These are phyloP conservation scores for Termitomyces sp. DNA, from an alignment of 768 basidiomycete genomes.

Conservation along the genomic window DNA sequence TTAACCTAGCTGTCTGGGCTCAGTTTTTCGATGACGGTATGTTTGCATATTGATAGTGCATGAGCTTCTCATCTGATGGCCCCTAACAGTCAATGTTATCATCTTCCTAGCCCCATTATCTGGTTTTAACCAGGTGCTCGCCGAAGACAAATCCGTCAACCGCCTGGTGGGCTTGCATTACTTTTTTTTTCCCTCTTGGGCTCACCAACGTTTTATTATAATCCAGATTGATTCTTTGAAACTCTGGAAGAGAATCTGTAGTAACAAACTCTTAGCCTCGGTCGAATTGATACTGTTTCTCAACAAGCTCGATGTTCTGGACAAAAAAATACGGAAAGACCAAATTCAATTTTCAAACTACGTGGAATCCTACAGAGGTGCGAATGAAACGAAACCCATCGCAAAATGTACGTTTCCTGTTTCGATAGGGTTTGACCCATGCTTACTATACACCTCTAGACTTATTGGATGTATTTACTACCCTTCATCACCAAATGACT, in stretches of 20 bases:
- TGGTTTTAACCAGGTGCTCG: constrained; percentile 58
- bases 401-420: constrained; percentile 40
- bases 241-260: constrained; percentile 56
- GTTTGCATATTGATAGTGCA: constrained; percentile 3
- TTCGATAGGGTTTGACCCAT: neutral
- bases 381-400: constrained; percentile 46
- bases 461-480: constrained; percentile 43
- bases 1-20: constrained; percentile 51
- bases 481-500: constrained; percentile 44
- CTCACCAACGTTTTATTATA: neutral
- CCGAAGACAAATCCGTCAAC: constrained; percentile 53
- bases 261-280: constrained; percentile 46
- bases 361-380: constrained; percentile 47
- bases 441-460: constrained; percentile 25
- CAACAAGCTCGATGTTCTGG: constrained; percentile 58
- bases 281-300: constrained; percentile 57
- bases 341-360: constrained; percentile 42
- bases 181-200: neutral
- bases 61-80: neutral
- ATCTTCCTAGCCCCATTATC: constrained; percentile 65
- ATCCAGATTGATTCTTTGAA: constrained; percentile 47
- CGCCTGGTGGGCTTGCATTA: constrained; percentile 40
- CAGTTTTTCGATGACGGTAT: constrained; percentile 66
- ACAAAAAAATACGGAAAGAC: constrained; percentile 45
- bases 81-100: constrained; percentile 46